Base-by-base conservation (phyloP, 148 eudicot species). In the Silene latifolia region DNA sequence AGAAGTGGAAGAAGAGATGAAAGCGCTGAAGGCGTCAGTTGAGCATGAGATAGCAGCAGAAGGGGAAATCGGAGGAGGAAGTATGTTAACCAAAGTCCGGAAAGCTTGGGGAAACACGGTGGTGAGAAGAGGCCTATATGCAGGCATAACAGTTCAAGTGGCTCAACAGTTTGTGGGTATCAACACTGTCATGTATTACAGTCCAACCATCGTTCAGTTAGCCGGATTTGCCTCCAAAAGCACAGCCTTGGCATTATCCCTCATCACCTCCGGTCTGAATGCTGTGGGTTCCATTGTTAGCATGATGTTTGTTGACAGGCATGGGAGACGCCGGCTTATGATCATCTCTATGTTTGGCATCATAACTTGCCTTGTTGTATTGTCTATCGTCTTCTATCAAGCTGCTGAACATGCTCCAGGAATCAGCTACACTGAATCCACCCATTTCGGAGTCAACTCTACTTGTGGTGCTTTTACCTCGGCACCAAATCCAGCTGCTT, bases 101-200 rank as follows among this genome's bases (percentile, higher is more conserved):
- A 80, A 79, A 59, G 90, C 93, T 21, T 87, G 85, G 83, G 84
- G 87, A 24, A 91, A 86, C 74, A 71, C 67, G 19, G 82, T 89
- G 10, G 83, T 93, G 19, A 82, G 97, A 29, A 86, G 97, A 59
- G 98, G 97, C 11, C 84, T 93, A 19, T 88, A 88, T 44, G 94
- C 97, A 0, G 98, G 98, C 5, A 80, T 93, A 32, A 91, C 97
- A 0, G 98, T 91, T 24, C 97, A 91, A 84, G 94, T 91, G 63
- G 92, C 94, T 44, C 94, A 89, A 70, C 94, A 91, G 72, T 89
- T 91, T 72, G 92, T 89, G 59, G 93, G 97, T n/a, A 91, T 91
- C 69, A 91, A 91, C 82, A 89, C 92, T 0, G 87, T 91, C 80
- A 88, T 91, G 93, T 91, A 91, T 69, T 91, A 89, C 76, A 91